A percentile compares a stretch with the other conserved stretches of the same genome.
phyloP scores from a whole-genome alignment of 139 green algal species.

The Auxenochlorella pyrenoidosa region DNA sequence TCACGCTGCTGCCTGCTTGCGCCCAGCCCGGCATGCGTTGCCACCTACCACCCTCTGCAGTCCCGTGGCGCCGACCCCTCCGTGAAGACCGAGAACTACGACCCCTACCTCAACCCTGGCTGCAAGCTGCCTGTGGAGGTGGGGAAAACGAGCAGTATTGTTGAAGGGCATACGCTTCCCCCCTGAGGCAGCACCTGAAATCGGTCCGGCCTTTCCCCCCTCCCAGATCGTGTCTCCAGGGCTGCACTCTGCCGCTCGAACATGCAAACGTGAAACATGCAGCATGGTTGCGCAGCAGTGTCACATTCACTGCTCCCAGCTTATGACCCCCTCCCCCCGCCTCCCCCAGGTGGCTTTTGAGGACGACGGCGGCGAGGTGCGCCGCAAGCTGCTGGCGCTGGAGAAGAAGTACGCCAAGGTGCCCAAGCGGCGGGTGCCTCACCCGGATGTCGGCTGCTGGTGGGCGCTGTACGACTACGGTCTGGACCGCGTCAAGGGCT shows the following conservation, averaged over 20 bases:
- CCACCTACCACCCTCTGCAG: conserved; percentile 42
- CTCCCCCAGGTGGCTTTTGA: neutral
- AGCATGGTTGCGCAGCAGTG: neutral
- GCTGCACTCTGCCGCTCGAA: too few relatives aligned
- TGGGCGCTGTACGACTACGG: conserved; percentile 97
- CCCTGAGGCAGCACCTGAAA: too few relatives aligned
- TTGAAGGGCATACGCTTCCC: too few relatives aligned
- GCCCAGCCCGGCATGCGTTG: neutral
- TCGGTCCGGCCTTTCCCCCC: too few relatives aligned
- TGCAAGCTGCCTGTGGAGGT: conserved; percentile 78
- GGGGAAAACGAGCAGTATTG: too few relatives aligned
- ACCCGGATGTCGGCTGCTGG: conserved; percentile 90
- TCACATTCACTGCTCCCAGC: neutral
- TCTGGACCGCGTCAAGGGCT: conserved; percentile 75
- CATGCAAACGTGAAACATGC: too few relatives aligned
- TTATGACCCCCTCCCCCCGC: neutral
- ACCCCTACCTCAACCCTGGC: conserved; percentile 91
- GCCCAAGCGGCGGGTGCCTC: conserved; percentile 74
- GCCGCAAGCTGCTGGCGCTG: conserved; percentile 63
- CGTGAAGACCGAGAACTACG: conserved; percentile 80
- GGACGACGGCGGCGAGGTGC: neutral
- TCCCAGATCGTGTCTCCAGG: too few relatives aligned
- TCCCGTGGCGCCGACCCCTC: conserved; percentile 88
- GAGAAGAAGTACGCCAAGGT: conserved; percentile 81
- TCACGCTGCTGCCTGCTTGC: neutral